Conservation (phyloP, 352 stramenopile genomes). For the Phytophthora aleatoria region DNA sequence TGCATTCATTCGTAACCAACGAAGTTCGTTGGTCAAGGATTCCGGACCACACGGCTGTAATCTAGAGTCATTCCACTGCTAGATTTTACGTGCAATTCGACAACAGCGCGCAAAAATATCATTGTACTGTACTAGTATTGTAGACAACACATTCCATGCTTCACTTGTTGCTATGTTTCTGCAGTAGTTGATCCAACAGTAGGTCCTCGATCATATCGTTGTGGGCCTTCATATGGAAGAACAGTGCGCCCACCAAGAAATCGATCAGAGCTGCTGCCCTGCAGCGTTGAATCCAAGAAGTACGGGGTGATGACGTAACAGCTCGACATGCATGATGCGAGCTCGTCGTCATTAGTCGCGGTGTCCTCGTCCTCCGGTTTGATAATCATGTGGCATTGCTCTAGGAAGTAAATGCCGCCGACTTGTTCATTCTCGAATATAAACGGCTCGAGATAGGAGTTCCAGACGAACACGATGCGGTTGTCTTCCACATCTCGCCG, state of each 20-base stretch:
- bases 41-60: not conserved
- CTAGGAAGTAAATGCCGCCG: conserved; percentile 43
- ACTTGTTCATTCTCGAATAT: conserved; percentile 48
- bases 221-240: not conserved
- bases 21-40: not conserved
- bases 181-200: not conserved
- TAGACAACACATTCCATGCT: not conserved
- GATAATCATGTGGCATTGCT: conserved; percentile 60
- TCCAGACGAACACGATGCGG: not conserved
- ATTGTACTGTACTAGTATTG: no score
- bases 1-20: not conserved
- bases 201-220: not conserved
- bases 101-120: no score
- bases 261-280: not conserved
- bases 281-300: conserved; percentile 25
- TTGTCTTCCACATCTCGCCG: not conserved
- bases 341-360: conserved; percentile 2
- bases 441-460: conserved; percentile 43
- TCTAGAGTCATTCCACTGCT: not conserved
- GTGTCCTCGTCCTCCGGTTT: conserved; percentile 15
- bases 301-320: conserved; percentile 50
- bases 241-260: not conserved
- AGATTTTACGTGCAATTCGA: not conserved
- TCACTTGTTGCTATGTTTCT: not conserved
- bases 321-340: conserved; percentile 33